Evolutionary conservation across 2,329 filamentous ascomycete genomes (phyloP), one percentile per base, ranked within the genome.

Genomic region (Aspergillus carbonarius): DNA sequence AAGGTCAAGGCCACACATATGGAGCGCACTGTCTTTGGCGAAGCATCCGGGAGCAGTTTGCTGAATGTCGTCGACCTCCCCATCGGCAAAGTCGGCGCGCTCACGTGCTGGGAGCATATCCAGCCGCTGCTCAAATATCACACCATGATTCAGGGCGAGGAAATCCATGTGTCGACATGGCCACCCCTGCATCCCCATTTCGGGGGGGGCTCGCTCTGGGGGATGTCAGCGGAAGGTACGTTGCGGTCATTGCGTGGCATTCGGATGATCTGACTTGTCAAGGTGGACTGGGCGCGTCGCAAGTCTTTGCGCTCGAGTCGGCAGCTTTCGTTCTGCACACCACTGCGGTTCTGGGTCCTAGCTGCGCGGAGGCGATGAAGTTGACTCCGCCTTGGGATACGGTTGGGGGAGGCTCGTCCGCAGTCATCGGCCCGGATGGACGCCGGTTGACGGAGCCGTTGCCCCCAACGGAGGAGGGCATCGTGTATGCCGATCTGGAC

Each of bases 1-100:
- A 56, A 56, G 44, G n/a, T 56, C 13, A 56, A 56, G 35, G 34
- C 54, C 27, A 39, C 39, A 2, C 44, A 50, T 12, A 40, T 40
- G 32, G 54, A 56, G 35, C 48, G 35, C 25, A 56, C 34, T 6
- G 34, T 56, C 7, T 56, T 56, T 12, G 54, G 54, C 2, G 44
- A 56, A n/a, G 46, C 34, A 15, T 47, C 35, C 13, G 32, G 44
- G 27, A 46, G 34, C 39, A 48, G 20, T 10, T 20, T 56, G 25
- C 3, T 40, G 8, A 55, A 55, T 32, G 40, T 48, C n/a, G 13
- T 32, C n/a, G 35, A 40, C 32, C 50, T 39, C 18, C 42, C 42
- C 7, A 25, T 53, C 13, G 50, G 32, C 12, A 53, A 53, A 30
- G 50, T 53, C 5, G 50, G 50, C 13, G 15, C 37, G 10, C 50